These are phyloP conservation scores for Nannochloris sp. DNA, from an alignment of 139 green algal genomes.

Conservation along the genomic window DNA sequence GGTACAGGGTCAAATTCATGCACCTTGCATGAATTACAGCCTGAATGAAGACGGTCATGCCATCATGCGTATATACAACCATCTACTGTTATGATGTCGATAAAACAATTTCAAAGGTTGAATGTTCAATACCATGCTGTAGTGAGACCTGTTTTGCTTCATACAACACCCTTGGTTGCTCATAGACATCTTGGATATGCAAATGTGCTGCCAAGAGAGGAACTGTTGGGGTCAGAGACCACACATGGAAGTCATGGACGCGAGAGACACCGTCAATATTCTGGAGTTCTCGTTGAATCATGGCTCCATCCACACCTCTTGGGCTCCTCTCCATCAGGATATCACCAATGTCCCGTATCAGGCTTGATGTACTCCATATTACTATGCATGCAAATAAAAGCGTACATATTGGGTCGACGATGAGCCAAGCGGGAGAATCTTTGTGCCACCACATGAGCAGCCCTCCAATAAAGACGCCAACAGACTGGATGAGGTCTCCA, in stretches of 20 bases:
- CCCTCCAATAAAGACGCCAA: conserved; percentile 77
- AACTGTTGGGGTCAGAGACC: conserved; percentile 66
- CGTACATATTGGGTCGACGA: conserved; percentile 84
- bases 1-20: too few species aligned
- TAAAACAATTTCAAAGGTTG: conserved; percentile 55
- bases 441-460: conserved; percentile 80
- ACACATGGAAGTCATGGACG: conserved; percentile 90
- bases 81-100: too few species aligned
- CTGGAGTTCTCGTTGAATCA: conserved; percentile 6
- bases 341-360: conserved; percentile 78
- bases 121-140: conserved; percentile 40
- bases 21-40: too few species aligned
- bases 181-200: conserved; percentile 22
- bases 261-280: conserved; percentile 60
- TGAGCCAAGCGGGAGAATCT: conserved; percentile 43
- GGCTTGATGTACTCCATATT: conserved; percentile 65
- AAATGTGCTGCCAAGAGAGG: conserved; percentile 70
- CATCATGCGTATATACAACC: too few species aligned
- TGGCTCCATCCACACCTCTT: conserved; percentile 37
- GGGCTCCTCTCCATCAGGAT: conserved; percentile 89
- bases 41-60: too few species aligned
- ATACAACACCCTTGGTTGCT: conserved; percentile 17
- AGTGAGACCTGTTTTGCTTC: too few species aligned
- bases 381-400: conserved; percentile 87
- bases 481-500: conserved; percentile 83